These are phyloP conservation scores for Termitomyces sp. DNA, from an alignment of 768 basidiomycete genomes.

Conservation along the genomic window DNA sequence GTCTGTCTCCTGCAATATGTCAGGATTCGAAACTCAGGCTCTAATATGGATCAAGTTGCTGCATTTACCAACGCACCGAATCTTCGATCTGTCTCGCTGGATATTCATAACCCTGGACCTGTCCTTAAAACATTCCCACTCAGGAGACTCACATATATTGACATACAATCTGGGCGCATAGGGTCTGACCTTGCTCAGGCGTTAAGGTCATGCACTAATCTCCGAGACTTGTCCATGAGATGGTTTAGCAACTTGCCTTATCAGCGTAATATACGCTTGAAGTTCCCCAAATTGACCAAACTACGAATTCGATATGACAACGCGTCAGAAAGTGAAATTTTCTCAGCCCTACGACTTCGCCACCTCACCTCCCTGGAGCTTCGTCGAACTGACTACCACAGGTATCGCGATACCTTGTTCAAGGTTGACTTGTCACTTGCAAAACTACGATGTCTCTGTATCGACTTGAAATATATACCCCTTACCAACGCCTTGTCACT, in stretches of 20 bases:
- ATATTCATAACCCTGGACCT: too few relatives aligned
- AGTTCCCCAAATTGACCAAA: background rate
- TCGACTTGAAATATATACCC: background rate
- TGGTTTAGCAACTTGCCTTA: background rate
- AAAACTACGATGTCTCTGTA: background rate
- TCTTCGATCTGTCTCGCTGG: too few relatives aligned
- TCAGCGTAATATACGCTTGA: background rate
- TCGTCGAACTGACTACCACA: background rate
- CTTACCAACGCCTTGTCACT: background rate
- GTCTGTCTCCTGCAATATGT: too few relatives aligned
- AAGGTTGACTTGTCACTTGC: background rate
- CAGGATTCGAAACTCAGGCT: too few relatives aligned
- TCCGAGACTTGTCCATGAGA: background rate
- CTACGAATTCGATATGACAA: background rate
- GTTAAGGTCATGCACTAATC: background rate
- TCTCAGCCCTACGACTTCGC: background rate
- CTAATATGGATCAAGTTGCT: too few relatives aligned
- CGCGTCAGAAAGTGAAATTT: too few relatives aligned
- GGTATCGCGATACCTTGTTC: background rate
- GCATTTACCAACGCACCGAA: too few relatives aligned
- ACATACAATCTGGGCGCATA: background rate
- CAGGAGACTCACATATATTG: background rate
- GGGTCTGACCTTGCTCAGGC: background rate
- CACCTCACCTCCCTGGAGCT: background rate
- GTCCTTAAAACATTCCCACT: background rate